phyloP scores from a whole-genome alignment of 345 rosid genomes.

The Melaleuca quinquenervia region DNA sequence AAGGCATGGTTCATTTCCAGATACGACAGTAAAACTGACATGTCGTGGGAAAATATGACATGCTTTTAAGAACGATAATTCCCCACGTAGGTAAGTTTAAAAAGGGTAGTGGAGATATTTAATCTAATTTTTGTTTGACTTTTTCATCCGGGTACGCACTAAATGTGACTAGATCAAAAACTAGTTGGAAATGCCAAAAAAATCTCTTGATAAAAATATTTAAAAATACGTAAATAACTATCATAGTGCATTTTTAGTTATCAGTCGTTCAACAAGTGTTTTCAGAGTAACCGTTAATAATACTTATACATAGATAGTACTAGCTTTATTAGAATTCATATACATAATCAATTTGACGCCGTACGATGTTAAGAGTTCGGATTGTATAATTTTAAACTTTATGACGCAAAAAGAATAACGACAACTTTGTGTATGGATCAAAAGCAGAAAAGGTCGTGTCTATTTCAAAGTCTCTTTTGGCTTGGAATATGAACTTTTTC shows the following conservation, averaged over 20 bases:
- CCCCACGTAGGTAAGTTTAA: no score
- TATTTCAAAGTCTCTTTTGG: neutral
- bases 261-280: neutral
- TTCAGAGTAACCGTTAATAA: neutral
- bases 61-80: no score
- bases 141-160: neutral
- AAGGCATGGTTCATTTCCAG: neutral
- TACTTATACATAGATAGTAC: neutral
- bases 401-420: fast-evolving
- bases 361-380: neutral
- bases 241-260: neutral
- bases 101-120: neutral
- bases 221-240: neutral
- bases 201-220: neutral
- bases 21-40: neutral
- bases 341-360: neutral
- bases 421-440: fast-evolving
- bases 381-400: neutral
- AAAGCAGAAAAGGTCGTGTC: fast-evolving
- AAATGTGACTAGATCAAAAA: neutral
- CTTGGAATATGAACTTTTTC: neutral
- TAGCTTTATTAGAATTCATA: neutral
- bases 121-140: no score
- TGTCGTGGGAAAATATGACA: no score
- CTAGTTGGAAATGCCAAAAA: neutral